Evolutionary conservation across 2,329 filamentous ascomycete species (phyloP).

Genomic region (Pyricularia grisea): DNA sequence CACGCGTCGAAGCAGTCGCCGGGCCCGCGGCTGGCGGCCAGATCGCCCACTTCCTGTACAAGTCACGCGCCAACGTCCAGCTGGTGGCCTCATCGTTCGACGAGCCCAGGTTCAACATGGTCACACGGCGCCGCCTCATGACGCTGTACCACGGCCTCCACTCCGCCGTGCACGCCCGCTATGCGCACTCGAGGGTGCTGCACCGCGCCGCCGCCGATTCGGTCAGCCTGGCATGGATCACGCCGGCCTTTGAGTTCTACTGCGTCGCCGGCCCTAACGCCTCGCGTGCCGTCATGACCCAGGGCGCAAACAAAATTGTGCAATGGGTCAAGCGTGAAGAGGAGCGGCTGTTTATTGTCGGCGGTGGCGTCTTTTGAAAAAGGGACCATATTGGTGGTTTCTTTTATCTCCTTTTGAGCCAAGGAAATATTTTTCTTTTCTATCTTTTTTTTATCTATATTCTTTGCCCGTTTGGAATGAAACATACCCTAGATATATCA

Average conservation of each 20-base stretch:
- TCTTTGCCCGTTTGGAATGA: not conserved
- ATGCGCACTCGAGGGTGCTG: constrained; percentile 77
- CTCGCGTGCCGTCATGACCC: constrained; percentile 58
- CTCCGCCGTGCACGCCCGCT: constrained; percentile 72
- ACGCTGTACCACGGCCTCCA: constrained; percentile 81
- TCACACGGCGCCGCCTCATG: constrained; percentile 64
- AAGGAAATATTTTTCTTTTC: not conserved
- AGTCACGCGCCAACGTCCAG: constrained; percentile 88
- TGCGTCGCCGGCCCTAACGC: constrained; percentile 76
- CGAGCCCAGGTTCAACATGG: constrained; percentile 44
- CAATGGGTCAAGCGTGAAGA: constrained; percentile 91
- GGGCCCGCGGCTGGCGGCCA: constrained; percentile 62
- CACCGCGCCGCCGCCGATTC: constrained; percentile 68
- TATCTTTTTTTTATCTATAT: not conserved
- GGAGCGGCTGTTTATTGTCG: constrained; percentile 91
- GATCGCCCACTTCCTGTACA: constrained; percentile 90
- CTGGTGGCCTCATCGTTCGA: constrained; percentile 79
- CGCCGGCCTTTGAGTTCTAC: constrained; percentile 87
- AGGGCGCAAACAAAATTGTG: constrained; percentile 80
- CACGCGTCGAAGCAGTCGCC: constrained; percentile 63
- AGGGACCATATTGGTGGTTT: not conserved
- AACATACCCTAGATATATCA: not conserved
- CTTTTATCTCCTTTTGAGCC: not conserved
- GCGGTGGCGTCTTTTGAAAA: constrained; percentile 71
- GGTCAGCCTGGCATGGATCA: constrained; percentile 82